phyloP scores from a whole-genome alignment of 306 rosid species.

The Cucurbita moschata region DNA sequence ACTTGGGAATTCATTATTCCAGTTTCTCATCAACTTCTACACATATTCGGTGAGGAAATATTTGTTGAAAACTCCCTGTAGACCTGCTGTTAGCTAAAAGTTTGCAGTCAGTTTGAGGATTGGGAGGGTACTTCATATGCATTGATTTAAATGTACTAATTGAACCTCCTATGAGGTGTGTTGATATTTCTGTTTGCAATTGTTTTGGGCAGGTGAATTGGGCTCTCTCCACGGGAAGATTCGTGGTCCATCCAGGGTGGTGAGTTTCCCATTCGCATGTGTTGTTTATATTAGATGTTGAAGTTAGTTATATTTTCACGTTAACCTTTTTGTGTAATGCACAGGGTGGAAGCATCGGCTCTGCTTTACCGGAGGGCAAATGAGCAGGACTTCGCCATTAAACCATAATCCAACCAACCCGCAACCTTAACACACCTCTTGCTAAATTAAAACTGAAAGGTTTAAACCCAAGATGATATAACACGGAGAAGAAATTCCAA shows the following conservation, averaged over 20 bases:
- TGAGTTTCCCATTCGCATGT: slow-evolving; percentile 10
- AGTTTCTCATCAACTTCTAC: neutral
- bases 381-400: slow-evolving; percentile 81
- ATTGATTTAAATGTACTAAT: neutral
- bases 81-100: neutral
- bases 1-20: neutral
- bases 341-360: slow-evolving; percentile 99
- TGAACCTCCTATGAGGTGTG: neutral
- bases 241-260: slow-evolving; percentile 94
- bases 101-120: neutral
- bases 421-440: slow-evolving; percentile 1
- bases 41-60: neutral
- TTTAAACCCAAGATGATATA: neutral
- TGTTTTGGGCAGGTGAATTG: slow-evolving; percentile 73
- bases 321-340: slow-evolving; percentile 7
- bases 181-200: neutral
- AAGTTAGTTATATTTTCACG: neutral
- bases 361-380: slow-evolving; percentile 95
- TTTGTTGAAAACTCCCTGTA: neutral
- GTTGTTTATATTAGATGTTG: neutral
- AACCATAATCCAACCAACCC: slow-evolving; percentile 21
- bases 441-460: slow-evolving; percentile 31
- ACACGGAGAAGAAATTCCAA: neutral
- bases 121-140: neutral
- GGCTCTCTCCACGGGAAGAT: slow-evolving; percentile 66